Evolutionary conservation across 495 filamentous ascomycete genomes (phyloP).

Genomic region (Hypoxylon fragiforme): DNA sequence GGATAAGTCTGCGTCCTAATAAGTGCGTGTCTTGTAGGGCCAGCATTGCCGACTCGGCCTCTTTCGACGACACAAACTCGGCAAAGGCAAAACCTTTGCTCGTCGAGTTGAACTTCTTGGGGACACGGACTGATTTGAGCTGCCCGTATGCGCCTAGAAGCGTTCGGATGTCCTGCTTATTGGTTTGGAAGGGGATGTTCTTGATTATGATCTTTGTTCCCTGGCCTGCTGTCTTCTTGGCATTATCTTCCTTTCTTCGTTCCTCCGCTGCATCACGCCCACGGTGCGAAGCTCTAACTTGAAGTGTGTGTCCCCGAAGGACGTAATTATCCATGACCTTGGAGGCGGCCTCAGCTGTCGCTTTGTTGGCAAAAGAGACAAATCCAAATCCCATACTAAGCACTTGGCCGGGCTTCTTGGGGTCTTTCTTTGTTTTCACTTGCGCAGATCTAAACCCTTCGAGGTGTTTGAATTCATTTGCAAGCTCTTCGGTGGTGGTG

Average conservation of each 20-base stretch:
- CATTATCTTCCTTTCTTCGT: constrained; percentile 72
- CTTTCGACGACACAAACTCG: constrained; percentile 87
- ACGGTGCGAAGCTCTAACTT: constrained; percentile 82
- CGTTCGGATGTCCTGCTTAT: constrained; percentile 84
- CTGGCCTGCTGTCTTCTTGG: constrained; percentile 69
- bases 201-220: constrained; percentile 96
- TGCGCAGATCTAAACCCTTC: constrained; percentile 82
- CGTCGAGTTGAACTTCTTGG: constrained; percentile 86
- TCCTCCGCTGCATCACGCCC: constrained; percentile 86
- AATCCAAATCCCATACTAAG: constrained; percentile 98
- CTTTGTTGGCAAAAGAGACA: constrained; percentile 78
- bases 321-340: constrained; percentile 83
- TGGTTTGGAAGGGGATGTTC: constrained; percentile 94
- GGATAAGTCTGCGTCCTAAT: constrained; percentile 80
- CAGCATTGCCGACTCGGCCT: constrained; percentile 91
- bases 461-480: constrained; percentile 73
- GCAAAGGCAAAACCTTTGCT: constrained; percentile 96
- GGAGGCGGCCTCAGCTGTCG: constrained; percentile 75
- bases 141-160: constrained; percentile 89
- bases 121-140: constrained; percentile 86
- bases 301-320: constrained; percentile 81
- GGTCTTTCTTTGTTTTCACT: constrained; percentile 85
- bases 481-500: constrained; percentile 75
- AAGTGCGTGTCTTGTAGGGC: constrained; percentile 92
- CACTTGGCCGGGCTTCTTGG: constrained; percentile 77